These are phyloP conservation scores for Botrytis porri DNA, from an alignment of 2,329 filamentous ascomycete species.

Conservation along the genomic window DNA sequence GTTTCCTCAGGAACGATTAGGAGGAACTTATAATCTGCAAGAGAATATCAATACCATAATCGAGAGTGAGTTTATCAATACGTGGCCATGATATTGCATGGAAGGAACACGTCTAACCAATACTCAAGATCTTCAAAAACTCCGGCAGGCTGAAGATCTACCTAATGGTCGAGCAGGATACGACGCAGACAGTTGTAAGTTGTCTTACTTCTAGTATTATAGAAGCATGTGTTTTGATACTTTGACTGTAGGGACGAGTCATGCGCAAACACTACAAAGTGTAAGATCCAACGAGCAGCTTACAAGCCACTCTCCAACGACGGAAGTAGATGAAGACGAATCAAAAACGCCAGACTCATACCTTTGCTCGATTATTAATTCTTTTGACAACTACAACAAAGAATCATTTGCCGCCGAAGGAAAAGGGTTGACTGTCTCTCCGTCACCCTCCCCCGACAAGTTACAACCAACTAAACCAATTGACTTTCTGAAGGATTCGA, in stretches of 20 bases:
- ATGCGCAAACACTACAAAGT: conserved; percentile 11
- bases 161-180: neutral
- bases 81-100: neutral
- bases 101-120: neutral
- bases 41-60: neutral
- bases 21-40: neutral
- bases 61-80: neutral
- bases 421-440: neutral
- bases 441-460: conserved; percentile 21
- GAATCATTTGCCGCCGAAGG: neutral
- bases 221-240: neutral
- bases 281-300: neutral
- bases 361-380: conserved; percentile 13
- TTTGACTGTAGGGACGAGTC: conserved; percentile 8
- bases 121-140: neutral
- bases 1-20: neutral
- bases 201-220: neutral
- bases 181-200: conserved; percentile 8
- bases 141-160: neutral
- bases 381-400: conserved; percentile 9
- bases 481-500: conserved; percentile 23
- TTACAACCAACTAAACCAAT: conserved; percentile 18
- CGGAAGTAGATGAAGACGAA: neutral
- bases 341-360: conserved; percentile 16
- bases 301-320: neutral